Evolutionary conservation across 495 filamentous ascomycete genomes (phyloP).

Genomic region (Peziza echinospora): DNA sequence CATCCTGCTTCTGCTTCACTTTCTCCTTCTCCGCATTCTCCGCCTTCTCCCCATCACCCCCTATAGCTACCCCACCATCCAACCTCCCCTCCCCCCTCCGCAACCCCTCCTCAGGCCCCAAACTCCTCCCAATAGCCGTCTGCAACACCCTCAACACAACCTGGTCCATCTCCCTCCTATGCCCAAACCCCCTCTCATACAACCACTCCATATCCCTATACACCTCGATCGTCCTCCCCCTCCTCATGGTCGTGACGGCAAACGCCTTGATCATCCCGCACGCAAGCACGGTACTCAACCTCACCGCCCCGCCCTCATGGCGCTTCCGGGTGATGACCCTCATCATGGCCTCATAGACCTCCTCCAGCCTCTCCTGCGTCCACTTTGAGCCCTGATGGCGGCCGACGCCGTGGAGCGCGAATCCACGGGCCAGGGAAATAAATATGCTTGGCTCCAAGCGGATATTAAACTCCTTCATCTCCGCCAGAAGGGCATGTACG

Average conservation of each 20-base stretch:
- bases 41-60: too few relatives aligned
- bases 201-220: neutral
- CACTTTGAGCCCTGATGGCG: neutral
- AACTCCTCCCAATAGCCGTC: too few relatives aligned
- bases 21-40: too few relatives aligned
- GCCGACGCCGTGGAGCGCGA: constrained; percentile 38
- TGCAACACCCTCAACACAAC: neutral
- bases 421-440: constrained; percentile 49
- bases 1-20: too few relatives aligned
- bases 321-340: neutral
- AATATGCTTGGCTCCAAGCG: constrained; percentile 40
- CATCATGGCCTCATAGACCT: neutral
- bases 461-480: constrained; percentile 39
- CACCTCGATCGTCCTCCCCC: neutral
- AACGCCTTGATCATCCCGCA: neutral
- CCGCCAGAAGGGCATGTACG: constrained; percentile 32
- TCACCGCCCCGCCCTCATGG: neutral
- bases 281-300: neutral
- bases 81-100: too few relatives aligned
- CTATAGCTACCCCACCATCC: too few relatives aligned
- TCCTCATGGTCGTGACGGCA: neutral
- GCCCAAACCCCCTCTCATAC: neutral
- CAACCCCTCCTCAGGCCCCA: too few relatives aligned
- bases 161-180: neutral
- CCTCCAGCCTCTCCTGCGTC: neutral